Base-by-base conservation (phyloP, 176 grass and related monocot genomes). In the Paspalum vaginatum region DNA sequence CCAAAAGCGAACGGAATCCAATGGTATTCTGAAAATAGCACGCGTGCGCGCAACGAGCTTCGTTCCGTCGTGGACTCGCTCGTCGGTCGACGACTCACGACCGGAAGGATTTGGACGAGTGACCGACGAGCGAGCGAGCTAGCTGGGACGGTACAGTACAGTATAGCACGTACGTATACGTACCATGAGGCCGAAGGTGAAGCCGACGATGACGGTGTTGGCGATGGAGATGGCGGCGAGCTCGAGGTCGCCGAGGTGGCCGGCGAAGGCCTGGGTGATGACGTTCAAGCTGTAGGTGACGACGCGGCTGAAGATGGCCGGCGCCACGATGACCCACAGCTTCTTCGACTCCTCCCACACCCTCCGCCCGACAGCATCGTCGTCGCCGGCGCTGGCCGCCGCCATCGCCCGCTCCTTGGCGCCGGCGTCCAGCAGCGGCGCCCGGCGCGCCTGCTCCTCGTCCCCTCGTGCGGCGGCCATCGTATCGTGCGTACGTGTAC, bases 141-240 rank as follows among this genome's bases (percentile, higher is more conserved):
- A n/a, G n/a, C n/a, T n/a, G n/a, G n/a, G n/a, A n/a, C n/a, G n/a
- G n/a, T n/a, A n/a, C n/a, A n/a, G n/a, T n/a, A n/a, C n/a, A n/a
- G n/a, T n/a, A n/a, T n/a, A n/a, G n/a, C n/a, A n/a, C n/a, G n/a
- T n/a, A n/a, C n/a, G n/a, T n/a, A n/a, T 11, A 0, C 81, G 69
- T 91, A 98, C 95, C 95, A 98, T 89, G 61, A 98, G 81, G 20
- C 95, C 92, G 74, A 98, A 95, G 90, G 38, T 98, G 90, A 98
- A 98, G 7, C 95, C 95, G 47, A 95, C 90, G 64, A 98, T 79
- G 74, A 98, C 92, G 57, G 95, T 91, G 80, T 89, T 98, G 20
- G 95, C 95, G 67, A 98, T 95, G 81, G 95, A 95, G 62, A 98
- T 93, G 78, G 95, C 61, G 47, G 92, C 95, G 69, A 98, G 96